A percentile compares a stretch with the other conserved stretches of the same genome.
Conservation (phyloP, 768 basidiomycete genomes). For the Lactarius sanguifluus region DNA sequence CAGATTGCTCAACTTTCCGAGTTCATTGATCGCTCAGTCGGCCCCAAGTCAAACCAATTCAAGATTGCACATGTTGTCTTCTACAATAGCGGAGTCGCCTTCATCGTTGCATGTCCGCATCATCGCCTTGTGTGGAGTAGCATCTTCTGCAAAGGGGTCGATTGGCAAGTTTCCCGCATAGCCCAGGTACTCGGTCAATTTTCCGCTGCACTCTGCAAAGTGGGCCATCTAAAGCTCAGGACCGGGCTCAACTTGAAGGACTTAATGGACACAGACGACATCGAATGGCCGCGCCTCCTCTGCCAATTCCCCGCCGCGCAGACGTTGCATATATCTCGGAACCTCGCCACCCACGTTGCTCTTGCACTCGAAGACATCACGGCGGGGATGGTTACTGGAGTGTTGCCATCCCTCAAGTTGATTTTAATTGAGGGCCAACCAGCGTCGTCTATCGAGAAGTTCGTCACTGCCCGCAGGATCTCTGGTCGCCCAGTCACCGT, state of each 20-base stretch:
- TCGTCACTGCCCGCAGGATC: neutral
- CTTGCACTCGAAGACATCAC: neutral
- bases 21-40: neutral
- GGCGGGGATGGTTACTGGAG: neutral
- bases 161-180: neutral
- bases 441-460: neutral
- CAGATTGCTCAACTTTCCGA: neutral
- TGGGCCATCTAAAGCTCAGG: neutral
- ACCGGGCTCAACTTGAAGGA: too few species aligned
- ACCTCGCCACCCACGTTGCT: neutral
- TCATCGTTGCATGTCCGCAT: neutral
- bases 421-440: neutral
- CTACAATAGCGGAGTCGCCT: fast-evolving
- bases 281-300: neutral
- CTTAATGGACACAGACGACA: too few species aligned
- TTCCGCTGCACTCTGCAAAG: neutral
- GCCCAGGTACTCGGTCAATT: neutral
- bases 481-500: neutral
- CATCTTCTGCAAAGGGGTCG: neutral
- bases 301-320: neutral
- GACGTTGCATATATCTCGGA: neutral
- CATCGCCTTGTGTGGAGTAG: neutral
- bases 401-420: neutral
- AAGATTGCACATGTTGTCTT: fast-evolving
- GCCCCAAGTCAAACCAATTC: neutral